Evolutionary conservation across 192 early-diverging fungal genomes (phyloP).

Genomic region (Entrophospora sp.): DNA sequence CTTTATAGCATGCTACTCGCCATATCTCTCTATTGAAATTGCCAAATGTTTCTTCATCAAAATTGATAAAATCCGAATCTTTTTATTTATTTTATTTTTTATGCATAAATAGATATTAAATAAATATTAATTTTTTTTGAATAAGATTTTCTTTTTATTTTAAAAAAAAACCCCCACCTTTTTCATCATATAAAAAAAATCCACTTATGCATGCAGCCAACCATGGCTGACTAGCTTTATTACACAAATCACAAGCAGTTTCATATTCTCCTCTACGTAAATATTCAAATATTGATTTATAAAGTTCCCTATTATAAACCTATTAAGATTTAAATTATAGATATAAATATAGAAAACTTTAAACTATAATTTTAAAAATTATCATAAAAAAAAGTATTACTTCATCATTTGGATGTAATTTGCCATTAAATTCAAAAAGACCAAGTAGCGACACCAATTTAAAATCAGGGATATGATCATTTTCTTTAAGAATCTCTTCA

Average conservation of each 20-base stretch:
- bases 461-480: no score
- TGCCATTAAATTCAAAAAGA: no score
- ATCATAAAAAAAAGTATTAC: neutral
- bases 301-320: constrained; percentile 41
- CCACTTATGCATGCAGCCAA: constrained; percentile 71
- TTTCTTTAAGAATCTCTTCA: no score
- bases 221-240: constrained; percentile 68
- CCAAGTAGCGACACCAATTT: no score
- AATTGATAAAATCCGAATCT: constrained; percentile 28
- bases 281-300: constrained; percentile 65
- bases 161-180: constrained; percentile 9
- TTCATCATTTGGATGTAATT: no score
- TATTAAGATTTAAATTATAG: neutral
- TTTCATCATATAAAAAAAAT: constrained; percentile 46
- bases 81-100: no score
- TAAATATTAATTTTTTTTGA: no score
- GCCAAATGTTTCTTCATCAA: constrained; percentile 28
- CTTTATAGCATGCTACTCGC: constrained; percentile 52
- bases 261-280: constrained; percentile 61
- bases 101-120: no score
- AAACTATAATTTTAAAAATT: neutral
- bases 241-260: constrained; percentile 63
- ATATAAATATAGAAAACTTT: neutral
- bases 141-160: neutral
- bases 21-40: constrained; percentile 59